Evolutionary conservation across 2,329 filamentous ascomycete genomes (phyloP).

Genomic region (Aureobasidium sp.): DNA sequence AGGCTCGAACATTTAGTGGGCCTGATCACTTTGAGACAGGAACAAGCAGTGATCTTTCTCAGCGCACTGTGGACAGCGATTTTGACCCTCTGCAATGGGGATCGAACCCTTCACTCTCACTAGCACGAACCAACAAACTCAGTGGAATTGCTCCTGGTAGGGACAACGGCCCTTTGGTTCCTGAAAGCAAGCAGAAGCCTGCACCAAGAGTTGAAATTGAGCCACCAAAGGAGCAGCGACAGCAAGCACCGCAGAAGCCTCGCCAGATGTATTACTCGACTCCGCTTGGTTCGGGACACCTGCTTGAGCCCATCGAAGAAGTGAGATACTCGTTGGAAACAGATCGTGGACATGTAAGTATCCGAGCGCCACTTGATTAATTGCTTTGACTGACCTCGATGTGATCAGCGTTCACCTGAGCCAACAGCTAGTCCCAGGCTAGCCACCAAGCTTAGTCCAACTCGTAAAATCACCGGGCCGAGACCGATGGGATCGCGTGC

Average conservation of each 20-base stretch:
- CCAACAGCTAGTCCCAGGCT: conserved; percentile 8
- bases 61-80: conserved; percentile 25
- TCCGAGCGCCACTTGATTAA: not conserved
- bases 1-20: conserved; percentile 58
- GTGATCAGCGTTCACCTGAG: conserved; percentile 7
- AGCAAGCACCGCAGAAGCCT: conserved; percentile 5
- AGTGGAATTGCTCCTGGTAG: conserved; percentile 42
- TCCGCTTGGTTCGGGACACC: conserved; percentile 29
- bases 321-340: conserved; percentile 42
- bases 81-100: conserved; percentile 42
- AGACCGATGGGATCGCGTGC: conserved; percentile 35
- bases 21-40: conserved; percentile 18
- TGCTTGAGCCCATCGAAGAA: conserved; percentile 43
- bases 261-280: conserved; percentile 23
- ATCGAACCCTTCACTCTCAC: conserved; percentile 34
- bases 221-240: not conserved
- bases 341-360: conserved; percentile 28
- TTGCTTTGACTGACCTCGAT: not conserved
- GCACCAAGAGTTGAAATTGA: conserved; percentile 15
- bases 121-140: conserved; percentile 16
- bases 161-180: conserved; percentile 51
- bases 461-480: conserved; percentile 39
- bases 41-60: conserved; percentile 28
- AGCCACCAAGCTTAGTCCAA: not conserved
- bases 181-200: conserved; percentile 28